Evolutionary conservation across 108 stramenopile genomes (phyloP).

Genomic region (Stephanodiscus minutulus): DNA sequence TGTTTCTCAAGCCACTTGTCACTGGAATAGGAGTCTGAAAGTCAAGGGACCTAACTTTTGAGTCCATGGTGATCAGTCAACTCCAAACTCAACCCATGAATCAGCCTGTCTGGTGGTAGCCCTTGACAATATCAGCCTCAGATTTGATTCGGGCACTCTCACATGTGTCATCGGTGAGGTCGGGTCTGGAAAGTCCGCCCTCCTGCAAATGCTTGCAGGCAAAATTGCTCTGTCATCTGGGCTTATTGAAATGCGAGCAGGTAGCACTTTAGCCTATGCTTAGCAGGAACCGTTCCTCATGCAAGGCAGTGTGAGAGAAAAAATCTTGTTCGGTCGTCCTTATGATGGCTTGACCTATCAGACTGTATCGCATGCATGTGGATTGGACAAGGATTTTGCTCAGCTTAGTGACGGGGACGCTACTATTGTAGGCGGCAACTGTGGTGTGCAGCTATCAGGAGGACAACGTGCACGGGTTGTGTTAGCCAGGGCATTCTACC

Average conservation of each 20-base stretch:
- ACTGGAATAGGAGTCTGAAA: conserved; percentile 46
- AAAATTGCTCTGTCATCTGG: conserved; percentile 65
- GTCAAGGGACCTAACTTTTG: too few species aligned
- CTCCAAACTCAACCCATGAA: background rate
- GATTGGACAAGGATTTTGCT: conserved; percentile 71
- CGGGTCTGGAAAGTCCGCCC: conserved; percentile 71
- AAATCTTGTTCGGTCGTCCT: conserved; percentile 79
- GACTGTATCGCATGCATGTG: conserved; percentile 71
- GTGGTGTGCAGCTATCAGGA: conserved; percentile 91
- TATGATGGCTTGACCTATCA: conserved; percentile 62
- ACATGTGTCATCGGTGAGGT: conserved; percentile 73
- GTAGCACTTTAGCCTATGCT: conserved; percentile 76
- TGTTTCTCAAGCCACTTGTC: conserved; percentile 43
- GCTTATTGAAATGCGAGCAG: conserved; percentile 33
- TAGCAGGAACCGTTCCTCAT: conserved; percentile 93
- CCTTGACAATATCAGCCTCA: conserved; percentile 33
- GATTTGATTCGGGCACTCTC: conserved; percentile 54
- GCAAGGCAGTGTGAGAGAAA: conserved; percentile 85
- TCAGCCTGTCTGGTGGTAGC: conserved; percentile 29
- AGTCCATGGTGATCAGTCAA: background rate
- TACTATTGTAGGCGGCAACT: conserved; percentile 86
- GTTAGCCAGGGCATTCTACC: conserved; percentile 77
- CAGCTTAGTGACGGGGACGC: conserved; percentile 76
- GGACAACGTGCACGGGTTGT: conserved; percentile 90
- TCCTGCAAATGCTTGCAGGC: conserved; percentile 64